Conservation (phyloP, 2,329 filamentous ascomycete genomes). For the Berkeleyomyces basicola region DNA sequence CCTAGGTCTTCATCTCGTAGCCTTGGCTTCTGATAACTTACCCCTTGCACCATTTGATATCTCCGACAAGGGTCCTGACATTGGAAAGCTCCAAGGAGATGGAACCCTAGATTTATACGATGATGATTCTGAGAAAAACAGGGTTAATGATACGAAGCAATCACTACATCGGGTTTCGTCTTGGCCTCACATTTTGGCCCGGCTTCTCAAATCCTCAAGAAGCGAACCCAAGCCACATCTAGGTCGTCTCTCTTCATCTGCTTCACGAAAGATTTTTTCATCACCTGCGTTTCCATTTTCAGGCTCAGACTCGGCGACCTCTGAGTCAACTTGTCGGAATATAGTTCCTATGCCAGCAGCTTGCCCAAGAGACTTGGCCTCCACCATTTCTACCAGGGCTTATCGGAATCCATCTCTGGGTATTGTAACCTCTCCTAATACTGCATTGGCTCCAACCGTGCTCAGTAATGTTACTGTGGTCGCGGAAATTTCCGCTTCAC, state of each 20-base stretch:
- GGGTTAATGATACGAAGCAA: neutral
- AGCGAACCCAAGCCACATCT: neutral
- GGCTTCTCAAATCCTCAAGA: neutral
- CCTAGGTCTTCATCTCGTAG: conserved; percentile 1
- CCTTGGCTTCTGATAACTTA: conserved; percentile 2
- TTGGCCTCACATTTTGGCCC: conserved; percentile 8
- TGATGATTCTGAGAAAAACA: neutral
- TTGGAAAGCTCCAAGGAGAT: neutral
- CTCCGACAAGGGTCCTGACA: neutral
- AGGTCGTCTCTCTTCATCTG: neutral
- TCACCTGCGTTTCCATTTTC: neutral
- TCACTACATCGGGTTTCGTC: neutral
- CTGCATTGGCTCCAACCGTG: neutral
- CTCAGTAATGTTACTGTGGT: neutral
- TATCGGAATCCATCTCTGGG: neutral
- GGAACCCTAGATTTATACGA: neutral
- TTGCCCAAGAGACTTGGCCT: neutral
- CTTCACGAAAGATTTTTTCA: neutral
- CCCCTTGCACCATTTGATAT: conserved; percentile 2
- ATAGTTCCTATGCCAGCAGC: neutral
- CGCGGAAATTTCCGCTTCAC: neutral
- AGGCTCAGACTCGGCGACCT: neutral
- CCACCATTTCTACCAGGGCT: neutral
- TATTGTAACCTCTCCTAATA: neutral
- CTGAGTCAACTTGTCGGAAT: neutral